A percentile compares a stretch with the other conserved stretches of the same genome.
These are phyloP conservation scores for Diaporthe velutina DNA, from an alignment of 2,329 filamentous ascomycete genomes.

Conservation along the genomic window DNA sequence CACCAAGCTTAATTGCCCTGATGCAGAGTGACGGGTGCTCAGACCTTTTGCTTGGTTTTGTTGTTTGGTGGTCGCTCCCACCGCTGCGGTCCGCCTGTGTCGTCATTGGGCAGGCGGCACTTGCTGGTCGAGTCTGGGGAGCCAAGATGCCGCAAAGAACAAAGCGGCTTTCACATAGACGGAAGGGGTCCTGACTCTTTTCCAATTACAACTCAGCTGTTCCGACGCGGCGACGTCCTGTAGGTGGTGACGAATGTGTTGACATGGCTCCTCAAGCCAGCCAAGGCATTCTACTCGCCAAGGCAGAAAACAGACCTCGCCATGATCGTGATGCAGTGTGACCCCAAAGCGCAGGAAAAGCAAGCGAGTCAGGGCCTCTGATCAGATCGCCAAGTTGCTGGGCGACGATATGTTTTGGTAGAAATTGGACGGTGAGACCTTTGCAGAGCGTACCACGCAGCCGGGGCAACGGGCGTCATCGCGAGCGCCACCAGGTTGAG, in stretches of 20 bases:
- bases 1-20: neutral
- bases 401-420: neutral
- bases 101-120: conserved; percentile 10
- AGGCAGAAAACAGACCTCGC: neutral
- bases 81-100: neutral
- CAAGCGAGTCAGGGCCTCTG: neutral
- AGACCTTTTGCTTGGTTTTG: neutral
- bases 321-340: conserved; percentile 5
- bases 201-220: neutral
- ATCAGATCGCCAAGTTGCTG: neutral
- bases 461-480: neutral
- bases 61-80: neutral
- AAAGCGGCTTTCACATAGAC: neutral
- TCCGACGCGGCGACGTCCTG: neutral
- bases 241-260: neutral
- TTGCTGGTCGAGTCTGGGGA: neutral
- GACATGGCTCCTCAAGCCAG: neutral
- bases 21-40: conserved; percentile 19
- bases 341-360: neutral
- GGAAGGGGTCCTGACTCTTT: neutral
- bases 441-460: neutral
- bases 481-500: neutral
- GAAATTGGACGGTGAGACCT: conserved; percentile 8
- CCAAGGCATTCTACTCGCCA: neutral
- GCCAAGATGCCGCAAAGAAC: neutral